Evolutionary conservation across 2,329 filamentous ascomycete genomes (phyloP).

Genomic region (Epicoccum nigrum): DNA sequence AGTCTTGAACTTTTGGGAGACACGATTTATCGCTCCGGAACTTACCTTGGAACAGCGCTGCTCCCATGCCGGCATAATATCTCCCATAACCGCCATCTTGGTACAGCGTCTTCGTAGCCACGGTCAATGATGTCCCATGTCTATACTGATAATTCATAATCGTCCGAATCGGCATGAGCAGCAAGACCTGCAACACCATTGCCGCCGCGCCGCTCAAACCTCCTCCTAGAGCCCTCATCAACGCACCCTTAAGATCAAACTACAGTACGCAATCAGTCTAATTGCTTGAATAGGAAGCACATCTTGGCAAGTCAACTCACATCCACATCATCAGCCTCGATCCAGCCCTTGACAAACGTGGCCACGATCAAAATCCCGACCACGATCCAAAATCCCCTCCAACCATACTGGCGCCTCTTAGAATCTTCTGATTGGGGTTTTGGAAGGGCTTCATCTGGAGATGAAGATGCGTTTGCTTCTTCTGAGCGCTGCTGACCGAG

Average conservation of each 20-base stretch:
- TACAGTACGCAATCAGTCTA: conserved; percentile 2
- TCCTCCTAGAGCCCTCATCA: conserved; percentile 36
- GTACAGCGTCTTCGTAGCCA: conserved; percentile 35
- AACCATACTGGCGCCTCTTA: conserved; percentile 26
- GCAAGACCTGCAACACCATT: conserved; percentile 38
- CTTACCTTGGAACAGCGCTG: conserved; percentile 33
- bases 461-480: conserved; percentile 1
- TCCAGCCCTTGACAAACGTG: conserved; percentile 36
- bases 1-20: background rate
- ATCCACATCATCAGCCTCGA: conserved; percentile 36
- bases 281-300: too few species aligned
- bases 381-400: conserved; percentile 22
- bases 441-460: conserved; percentile 11
- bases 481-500: conserved; percentile 18
- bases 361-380: conserved; percentile 22
- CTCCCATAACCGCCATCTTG: conserved; percentile 32
- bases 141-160: conserved; percentile 44
- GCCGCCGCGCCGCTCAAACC: conserved; percentile 39
- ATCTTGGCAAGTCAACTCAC: conserved; percentile 16
- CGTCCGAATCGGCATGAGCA: conserved; percentile 39
- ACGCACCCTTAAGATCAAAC: conserved; percentile 36
- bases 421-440: conserved; percentile 21
- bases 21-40: background rate
- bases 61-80: conserved; percentile 35
- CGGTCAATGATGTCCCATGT: conserved; percentile 32